phyloP scores from a whole-genome alignment of 176 grass and related monocot genomes.

The Rhynchospora breviuscula region DNA sequence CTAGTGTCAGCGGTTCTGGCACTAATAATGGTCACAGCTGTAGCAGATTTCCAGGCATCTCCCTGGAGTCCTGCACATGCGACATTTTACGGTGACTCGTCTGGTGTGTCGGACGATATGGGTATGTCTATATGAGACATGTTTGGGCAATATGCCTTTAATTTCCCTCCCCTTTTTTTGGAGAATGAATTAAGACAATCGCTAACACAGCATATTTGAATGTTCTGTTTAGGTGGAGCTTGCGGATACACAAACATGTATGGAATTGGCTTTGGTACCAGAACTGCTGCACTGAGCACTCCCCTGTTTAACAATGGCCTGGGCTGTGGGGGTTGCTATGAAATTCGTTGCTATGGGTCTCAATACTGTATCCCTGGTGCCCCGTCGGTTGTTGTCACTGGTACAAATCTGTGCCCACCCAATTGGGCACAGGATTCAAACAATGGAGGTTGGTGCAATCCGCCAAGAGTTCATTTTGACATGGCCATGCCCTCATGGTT shows the following conservation, averaged over 20 bases:
- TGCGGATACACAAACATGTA: constrained; percentile 34
- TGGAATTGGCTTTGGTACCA: constrained; percentile 11
- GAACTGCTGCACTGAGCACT: constrained; percentile 34
- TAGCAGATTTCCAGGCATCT: neutral
- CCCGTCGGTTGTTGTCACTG: constrained; percentile 42
- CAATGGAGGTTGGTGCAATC: constrained; percentile 84
- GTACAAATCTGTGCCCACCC: constrained; percentile 79
- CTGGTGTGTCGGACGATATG: constrained; percentile 37
- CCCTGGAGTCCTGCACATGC: constrained; percentile 35
- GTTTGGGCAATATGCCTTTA: neutral
- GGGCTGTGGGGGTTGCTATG: constrained; percentile 41
- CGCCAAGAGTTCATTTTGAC: constrained; percentile 67
- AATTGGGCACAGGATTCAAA: constrained; percentile 38
- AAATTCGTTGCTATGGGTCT: constrained; percentile 45
- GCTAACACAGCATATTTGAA: neutral
- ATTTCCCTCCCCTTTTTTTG: neutral
- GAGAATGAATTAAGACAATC: neutral
- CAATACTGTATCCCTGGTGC: constrained; percentile 37
- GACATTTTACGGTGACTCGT: constrained; percentile 68
- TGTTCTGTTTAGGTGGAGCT: constrained; percentile 24
- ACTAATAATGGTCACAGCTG: neutral
- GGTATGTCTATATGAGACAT: constrained; percentile 23
- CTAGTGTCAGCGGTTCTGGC: neutral
- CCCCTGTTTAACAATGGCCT: constrained; percentile 24
- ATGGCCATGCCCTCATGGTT: constrained; percentile 52